Percentiles rank a stretch among this genome's conserved stretches.
Conservation (phyloP, 2,329 filamentous ascomycete genomes). For the Magnaporthiopsis incrustans region DNA sequence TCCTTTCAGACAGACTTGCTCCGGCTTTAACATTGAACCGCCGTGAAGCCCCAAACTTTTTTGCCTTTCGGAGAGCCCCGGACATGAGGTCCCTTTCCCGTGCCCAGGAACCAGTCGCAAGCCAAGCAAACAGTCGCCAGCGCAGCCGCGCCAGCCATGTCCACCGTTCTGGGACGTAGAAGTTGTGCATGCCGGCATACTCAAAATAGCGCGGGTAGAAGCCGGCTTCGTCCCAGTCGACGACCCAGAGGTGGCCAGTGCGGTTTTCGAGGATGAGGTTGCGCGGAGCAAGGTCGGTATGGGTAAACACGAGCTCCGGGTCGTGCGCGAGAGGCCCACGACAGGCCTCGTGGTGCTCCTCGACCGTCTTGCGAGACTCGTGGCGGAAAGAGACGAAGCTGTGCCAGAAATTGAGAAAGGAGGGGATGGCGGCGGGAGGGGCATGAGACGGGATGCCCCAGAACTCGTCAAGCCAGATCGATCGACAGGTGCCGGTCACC, state of each 20-base stretch:
- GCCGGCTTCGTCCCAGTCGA: background rate
- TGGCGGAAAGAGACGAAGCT: slow-evolving; percentile 3
- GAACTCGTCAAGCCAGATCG: background rate
- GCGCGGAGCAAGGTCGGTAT: background rate
- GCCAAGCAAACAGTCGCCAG: too few species aligned
- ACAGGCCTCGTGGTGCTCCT: background rate
- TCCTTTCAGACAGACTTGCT: too few species aligned
- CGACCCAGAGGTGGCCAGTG: background rate
- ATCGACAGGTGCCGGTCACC: background rate
- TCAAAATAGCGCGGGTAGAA: background rate
- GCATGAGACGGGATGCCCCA: background rate
- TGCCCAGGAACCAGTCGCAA: too few species aligned
- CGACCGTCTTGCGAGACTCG: background rate
- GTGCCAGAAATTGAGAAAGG: background rate
- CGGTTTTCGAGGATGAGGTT: background rate
- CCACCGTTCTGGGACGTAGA: too few species aligned
- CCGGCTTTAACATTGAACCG: too few species aligned
- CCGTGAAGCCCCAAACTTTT: too few species aligned
- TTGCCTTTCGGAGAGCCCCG: too few species aligned
- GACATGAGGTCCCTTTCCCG: too few species aligned
- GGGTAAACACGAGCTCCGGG: background rate
- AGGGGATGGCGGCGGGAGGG: background rate
- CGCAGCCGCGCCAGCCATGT: too few species aligned
- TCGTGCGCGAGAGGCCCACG: background rate
- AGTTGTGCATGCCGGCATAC: background rate